Base-by-base conservation (phyloP, 2,329 filamentous ascomycete species). In the Cryoendolithus antarcticus region DNA sequence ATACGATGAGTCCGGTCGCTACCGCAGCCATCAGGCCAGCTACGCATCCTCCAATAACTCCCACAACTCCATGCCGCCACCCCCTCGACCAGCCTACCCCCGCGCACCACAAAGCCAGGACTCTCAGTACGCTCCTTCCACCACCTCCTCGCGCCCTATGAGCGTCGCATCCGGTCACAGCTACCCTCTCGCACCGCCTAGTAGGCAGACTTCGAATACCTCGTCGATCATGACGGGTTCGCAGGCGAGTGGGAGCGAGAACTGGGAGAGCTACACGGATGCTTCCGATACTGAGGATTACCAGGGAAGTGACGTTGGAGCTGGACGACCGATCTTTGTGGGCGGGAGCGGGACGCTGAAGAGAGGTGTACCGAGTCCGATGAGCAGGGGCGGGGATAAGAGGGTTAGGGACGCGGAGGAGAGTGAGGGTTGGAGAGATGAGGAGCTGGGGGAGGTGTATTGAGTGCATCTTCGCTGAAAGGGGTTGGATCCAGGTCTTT, bases 201-300 rank as follows among this genome's bases (percentile, higher is more conserved):
- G 56, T 2, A 53, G 57, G 11, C 48, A 52, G 11, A 49, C 48
- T 4, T 55, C 50, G 34, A 58, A 58, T 38, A 57, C 52, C 12
- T 58, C 53, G 8, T 60, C 56, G 7, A 44, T 56, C 30, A 51
- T 58, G 52, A 45, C 58, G 49, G 55, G 32, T 44, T 47, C 38
- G 47, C 46, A 32, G 57, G 37, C 54, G 30, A 82, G 19, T 4
- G 85, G 84, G 1, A 93, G 85, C 3, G 89, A 96, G 62, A 96
- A 96, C 59, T 96, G 89, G 89, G 89, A 96, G 62, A 94, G 88
- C 7, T 96, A 91, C 53, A 88, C 91, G 51, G 85, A 93, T 42
- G 48, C 48, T 36, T 56, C 51, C 1, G 58, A 59, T 24, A 47
- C 36, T n/a, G 58, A 61, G 6, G 53, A 58, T 27, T 27, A 27